Evolutionary conservation across 1,139 yeast genomes (phyloP), one percentile per base, ranked within the genome.

Genomic region (Suhomyces atakaporum): DNA sequence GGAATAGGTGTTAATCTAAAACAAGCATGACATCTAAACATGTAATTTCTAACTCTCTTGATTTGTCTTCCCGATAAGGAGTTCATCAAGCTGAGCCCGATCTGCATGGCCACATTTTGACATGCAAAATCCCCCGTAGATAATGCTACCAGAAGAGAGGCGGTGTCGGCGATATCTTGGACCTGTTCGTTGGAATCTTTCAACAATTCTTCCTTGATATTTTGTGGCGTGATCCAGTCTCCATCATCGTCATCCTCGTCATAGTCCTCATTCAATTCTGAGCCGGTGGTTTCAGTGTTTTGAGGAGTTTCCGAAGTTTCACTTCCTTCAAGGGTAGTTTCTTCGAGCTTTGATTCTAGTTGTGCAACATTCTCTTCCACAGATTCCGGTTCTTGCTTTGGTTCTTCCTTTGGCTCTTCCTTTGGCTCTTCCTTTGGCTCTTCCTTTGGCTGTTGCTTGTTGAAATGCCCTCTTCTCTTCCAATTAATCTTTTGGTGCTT

Each of bases 11-110:
- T 69, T 55, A 89, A 69, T 44, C 78, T 70, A 77, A 92, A 94
- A 63, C 99, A 92, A 0, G 97, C 99, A 60, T 92, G 97, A 60
- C 99, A 92, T 62, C 99, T 76, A 55, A 87, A 75, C 97, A 90
- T 90, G 60, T 87, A 89, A 62, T 84, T 88, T 60, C 95, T 78
- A 32, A 92, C 86, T 58, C 87, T 78, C 50, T 79, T 84, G 62
- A 92, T 89, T 53, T 84, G 89, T 47, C 81, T 70, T 16, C 98
- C 98, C 2, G 92, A 81, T 67, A 80, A 76, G 21, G 87, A 75
- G 59, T 90, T 90, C 78, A 94, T 84, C 48, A 92, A 70, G 47
- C 86, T 84, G 35, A 92, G 63, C 6, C 97, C 96, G 53, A 94
- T 74, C 62, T 92, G 97, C 66, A 94, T 73, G 1, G 96, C 79